Evolutionary conservation across 306 rosid species (phyloP), one percentile per base, ranked within the genome.

Genomic region (Vigna angularis): DNA sequence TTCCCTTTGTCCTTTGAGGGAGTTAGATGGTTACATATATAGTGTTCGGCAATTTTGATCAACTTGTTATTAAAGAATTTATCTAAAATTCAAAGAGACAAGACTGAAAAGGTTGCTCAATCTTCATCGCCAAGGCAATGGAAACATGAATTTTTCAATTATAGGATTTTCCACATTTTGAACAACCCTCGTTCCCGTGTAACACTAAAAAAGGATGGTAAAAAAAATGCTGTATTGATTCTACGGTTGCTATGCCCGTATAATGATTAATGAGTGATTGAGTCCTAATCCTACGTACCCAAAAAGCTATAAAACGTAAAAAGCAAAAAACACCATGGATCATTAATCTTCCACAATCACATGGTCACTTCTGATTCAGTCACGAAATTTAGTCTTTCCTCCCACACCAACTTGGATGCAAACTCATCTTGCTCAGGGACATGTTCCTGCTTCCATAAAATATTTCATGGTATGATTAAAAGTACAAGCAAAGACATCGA

Each of bases 391-490:
- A 85, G 83, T 80, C 97, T 89, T 11, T 87, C 97, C 69, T 93
- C 99, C 99, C 99, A 96, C 62, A 90, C 98, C 94, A 96, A 82
- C 89, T 93, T 89, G 75, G 99, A 85, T 30, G 91, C 94, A 77
- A 85, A 75, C 81, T 96, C 99, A 66, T 96, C 99, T 65, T 84
- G 86, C 79, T 91, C 94, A 1, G 91, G 99, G 26, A 87, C 91
- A 80, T 93, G 96, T 73, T 93, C 99, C 99, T 96, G 87, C 36
- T 81, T 65, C 78, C 73, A 66, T 20, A 57, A 13, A 77, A 66
- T 44, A 66, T 66, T 42, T 44, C 13, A n/a, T 15, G 4, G 18
- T 44, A 57, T 49, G 55, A 22, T 64, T 58, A 50, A 42, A 9
- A 18, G 65, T 24, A 7, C 2, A 34, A 28, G n/a, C 42, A 45